Evolutionary conservation across 2,329 filamentous ascomycete genomes (phyloP), one percentile per base, ranked within the genome.

Genomic region (Aspergillus pseudonomiae): DNA sequence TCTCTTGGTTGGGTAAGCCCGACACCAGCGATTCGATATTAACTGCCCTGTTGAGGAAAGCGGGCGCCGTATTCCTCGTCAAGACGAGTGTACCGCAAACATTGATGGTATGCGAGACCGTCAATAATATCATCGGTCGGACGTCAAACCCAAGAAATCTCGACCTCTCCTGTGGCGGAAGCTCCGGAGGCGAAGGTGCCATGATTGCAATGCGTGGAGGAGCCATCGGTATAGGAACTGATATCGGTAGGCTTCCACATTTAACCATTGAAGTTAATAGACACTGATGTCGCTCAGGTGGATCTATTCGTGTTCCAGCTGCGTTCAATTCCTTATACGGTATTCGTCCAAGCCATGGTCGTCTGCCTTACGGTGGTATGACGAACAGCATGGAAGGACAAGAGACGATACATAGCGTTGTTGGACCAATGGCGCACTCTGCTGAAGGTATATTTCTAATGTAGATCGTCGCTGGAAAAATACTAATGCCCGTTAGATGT

Each of bases 141-240:
- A 64, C 65, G 0, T 14, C 62, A 1, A 73, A 73, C 39, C 73
- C 73, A 2, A 55, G 64, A 16, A 67, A 69, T 21, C 60, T n/a
- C 1, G 58, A 57, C 3, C 52, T 70, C 3, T 65, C 67, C 0
- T 61, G 66, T 0, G 71, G 72, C 6, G 72, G 72, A 1, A 66
- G 61, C 36, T 67, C 63, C 9, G 73, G 72, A 14, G 74, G 74
- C 1, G 75, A 78, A 64, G 74, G 71, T 5, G 73, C 75, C 1
- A 46, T 77, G 3, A 53, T 76, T 1, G 73, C 73, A 0, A 65
- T 78, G 36, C 63, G 73, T 9, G 76, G 75, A 11, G 71, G 68
- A 6, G 57, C 69, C 1, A 30, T 76, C 0, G 74, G 75, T 2
- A 67, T 76, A 11, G 75, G 72, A 2, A 73, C 73, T 6, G 75